Percentiles rank a stretch among this genome's conserved stretches.
phyloP scores from a whole-genome alignment of 805 yeast species.

The Barnettozyma siamensis region DNA sequence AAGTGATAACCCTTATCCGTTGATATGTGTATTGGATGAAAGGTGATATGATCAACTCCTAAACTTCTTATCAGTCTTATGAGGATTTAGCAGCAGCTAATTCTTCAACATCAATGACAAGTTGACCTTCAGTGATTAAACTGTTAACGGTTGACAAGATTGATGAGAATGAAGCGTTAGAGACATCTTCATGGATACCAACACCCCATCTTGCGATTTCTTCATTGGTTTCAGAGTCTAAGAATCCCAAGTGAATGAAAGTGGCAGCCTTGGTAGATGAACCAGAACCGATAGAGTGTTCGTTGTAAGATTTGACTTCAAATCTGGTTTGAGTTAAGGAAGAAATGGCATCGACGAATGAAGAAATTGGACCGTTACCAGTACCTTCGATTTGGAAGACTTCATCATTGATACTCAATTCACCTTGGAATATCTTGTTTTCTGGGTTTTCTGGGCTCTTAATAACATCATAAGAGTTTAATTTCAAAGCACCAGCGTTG shows the following conservation, averaged over 20 bases:
- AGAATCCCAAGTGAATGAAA: constrained; percentile 53
- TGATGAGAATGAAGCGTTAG: constrained; percentile 75
- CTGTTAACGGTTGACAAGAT: constrained; percentile 58
- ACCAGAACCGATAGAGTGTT: constrained; percentile 70
- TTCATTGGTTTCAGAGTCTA: constrained; percentile 37
- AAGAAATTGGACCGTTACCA: constrained; percentile 79
- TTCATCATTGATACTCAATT: constrained; percentile 31
- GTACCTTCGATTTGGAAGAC: constrained; percentile 40
- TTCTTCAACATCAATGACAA: constrained; percentile 12
- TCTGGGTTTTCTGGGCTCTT: constrained; percentile 31
- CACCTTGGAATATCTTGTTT: constrained; percentile 38
- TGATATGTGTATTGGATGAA: no score
- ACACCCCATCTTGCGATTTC: constrained; percentile 71
- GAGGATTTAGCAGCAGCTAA: constrained; percentile 14
- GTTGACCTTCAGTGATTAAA: constrained; percentile 20
- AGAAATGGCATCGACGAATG: constrained; percentile 61
- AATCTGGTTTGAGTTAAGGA: constrained; percentile 44
- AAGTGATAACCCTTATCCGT: no score
- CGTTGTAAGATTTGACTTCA: constrained; percentile 62
- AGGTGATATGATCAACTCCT: no score
- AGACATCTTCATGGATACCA: constrained; percentile 85
- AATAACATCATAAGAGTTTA: constrained; percentile 37
- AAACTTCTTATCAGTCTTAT: neutral
- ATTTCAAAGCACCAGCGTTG: constrained; percentile 29
- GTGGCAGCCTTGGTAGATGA: constrained; percentile 71